These are phyloP conservation scores for Xylaria acuta DNA, from an alignment of 495 filamentous ascomycete species.

Conservation along the genomic window DNA sequence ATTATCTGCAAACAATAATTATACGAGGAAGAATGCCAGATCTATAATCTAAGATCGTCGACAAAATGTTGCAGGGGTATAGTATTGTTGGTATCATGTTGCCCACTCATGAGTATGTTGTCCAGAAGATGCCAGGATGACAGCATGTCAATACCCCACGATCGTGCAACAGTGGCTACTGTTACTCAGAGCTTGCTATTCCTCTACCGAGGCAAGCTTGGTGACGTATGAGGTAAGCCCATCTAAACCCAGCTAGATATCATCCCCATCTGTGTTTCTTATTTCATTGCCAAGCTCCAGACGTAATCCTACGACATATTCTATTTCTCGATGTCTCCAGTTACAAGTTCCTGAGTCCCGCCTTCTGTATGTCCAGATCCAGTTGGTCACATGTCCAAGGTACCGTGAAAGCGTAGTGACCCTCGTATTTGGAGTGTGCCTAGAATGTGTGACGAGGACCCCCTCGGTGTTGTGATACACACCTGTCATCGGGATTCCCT, in stretches of 20 bases:
- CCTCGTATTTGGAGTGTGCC: not conserved
- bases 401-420: not conserved
- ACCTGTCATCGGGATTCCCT: conserved; percentile 9
- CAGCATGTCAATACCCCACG: conserved; percentile 3
- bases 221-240: conserved; percentile 1
- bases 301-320: not conserved
- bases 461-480: conserved; percentile 15
- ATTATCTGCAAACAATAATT: not conserved
- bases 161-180: conserved; percentile 2
- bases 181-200: not conserved
- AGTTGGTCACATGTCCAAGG: conserved; percentile 14
- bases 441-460: conserved; percentile 5
- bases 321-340: not conserved
- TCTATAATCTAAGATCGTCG: not conserved
- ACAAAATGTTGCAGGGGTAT: not conserved
- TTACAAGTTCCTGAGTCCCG: not conserved
- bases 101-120: not conserved
- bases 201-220: not conserved
- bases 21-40: not conserved
- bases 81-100: not conserved
- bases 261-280: not conserved
- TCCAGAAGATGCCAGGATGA: conserved; percentile 5
- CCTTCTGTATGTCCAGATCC: not conserved
- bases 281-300: not conserved
- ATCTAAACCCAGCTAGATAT: not conserved